Evolutionary conservation across 148 eudicot genomes (phyloP), one percentile per base, ranked within the genome.

Genomic region (Hydrangea macrophylla): DNA sequence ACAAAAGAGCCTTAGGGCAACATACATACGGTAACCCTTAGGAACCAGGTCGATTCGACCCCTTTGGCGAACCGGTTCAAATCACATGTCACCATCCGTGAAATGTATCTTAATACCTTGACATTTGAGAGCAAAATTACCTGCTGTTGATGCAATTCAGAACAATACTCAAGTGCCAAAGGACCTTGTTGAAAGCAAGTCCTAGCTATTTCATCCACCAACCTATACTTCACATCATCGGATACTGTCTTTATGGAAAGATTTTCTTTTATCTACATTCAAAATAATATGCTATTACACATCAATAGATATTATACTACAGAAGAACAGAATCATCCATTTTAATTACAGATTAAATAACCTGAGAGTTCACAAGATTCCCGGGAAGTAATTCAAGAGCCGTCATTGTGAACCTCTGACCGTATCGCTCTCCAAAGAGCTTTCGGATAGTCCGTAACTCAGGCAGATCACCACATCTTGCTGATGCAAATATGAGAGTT

Each of bases 381-480:
- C 97, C 99, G 2, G 90, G 90, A 50, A 75, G 85, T 60, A 89
- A 62, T 32, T 88, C 90, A 12, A 84, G 73, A 44, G 96, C 88
- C 20, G 62, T 32, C 1, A 35, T 45, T 0, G 67, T 82, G 24
- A 87, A 81, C 33, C 61, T 78, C 25, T 75, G 79, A 31, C 99
- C 97, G 75, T 91, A 89, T 18, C 90, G 86, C 70, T 87, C 79
- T 12, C 80, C 62, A 53, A 94, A 91, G 64, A 94, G 83, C 79
- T 85, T 80, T 32, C 99, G 70, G 6, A 91, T 71, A 7, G 37
- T 55, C 24, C 48, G 50, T 22, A 94, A 90, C 82, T 94, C 97
- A 0, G 96, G 98, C 17, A 94, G 35, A 51, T 85, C 88, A 1
- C 89, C 92, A 25, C 81, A 81, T 69, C 96, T 82, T 9, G 95